Evolutionary conservation across 495 filamentous ascomycete species (phyloP).

Genomic region (Hypoxylon fragiforme): DNA sequence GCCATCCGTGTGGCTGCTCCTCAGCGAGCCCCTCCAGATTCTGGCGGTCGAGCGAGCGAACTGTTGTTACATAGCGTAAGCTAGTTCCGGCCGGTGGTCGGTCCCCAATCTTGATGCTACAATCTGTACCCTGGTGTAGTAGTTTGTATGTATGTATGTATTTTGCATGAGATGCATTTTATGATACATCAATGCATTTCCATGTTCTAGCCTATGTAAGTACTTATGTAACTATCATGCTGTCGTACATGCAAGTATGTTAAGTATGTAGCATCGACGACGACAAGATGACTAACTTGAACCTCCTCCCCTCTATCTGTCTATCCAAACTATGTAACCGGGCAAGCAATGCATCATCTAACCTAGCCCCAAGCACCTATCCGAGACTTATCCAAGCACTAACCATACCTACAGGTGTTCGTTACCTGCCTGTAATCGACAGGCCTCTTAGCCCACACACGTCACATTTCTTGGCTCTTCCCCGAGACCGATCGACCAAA

Average conservation of each 20-base stretch:
- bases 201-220: too few relatives aligned
- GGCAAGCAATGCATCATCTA: too few relatives aligned
- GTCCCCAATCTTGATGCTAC: too few relatives aligned
- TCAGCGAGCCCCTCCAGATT: conserved; percentile 18
- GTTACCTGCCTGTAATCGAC: not conserved
- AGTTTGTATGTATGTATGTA: too few relatives aligned
- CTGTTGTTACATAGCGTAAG: too few relatives aligned
- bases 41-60: conserved; percentile 22
- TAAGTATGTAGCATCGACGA: conserved; percentile 22
- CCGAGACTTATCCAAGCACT: conserved; percentile 3
- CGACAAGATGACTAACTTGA: conserved; percentile 19
- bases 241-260: too few relatives aligned
- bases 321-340: not conserved
- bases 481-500: not conserved
- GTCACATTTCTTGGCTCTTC: not conserved
- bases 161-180: too few relatives aligned
- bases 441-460: not conserved
- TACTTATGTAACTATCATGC: too few relatives aligned
- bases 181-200: too few relatives aligned
- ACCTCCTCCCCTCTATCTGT: not conserved
- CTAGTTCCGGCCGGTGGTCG: too few relatives aligned
- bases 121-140: too few relatives aligned
- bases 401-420: not conserved
- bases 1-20: conserved; percentile 24
- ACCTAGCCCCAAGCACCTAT: not conserved